phyloP scores from a whole-genome alignment of 164 flowering plant species.

The Magnolia kwangsiensis region DNA sequence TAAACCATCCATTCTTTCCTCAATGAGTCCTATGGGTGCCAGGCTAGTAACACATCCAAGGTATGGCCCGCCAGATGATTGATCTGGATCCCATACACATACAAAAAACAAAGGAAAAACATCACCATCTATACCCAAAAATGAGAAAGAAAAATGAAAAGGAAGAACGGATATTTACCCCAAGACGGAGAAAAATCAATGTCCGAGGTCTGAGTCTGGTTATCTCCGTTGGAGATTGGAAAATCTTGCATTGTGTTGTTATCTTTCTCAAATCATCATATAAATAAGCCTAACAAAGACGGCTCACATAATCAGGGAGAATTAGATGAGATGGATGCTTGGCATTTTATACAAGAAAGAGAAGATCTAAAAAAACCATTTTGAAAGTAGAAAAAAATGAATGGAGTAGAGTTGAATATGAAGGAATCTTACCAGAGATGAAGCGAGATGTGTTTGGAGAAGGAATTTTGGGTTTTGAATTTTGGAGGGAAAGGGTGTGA shows the following conservation, averaged over 20 bases:
- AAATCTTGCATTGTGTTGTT: neutral
- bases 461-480: neutral
- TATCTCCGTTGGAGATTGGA: conserved; percentile 1
- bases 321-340: neutral
- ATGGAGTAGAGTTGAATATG: neutral
- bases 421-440: neutral
- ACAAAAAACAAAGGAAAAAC: too few species aligned
- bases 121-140: too few species aligned
- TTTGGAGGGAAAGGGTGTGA: neutral
- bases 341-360: neutral
- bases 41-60: too few species aligned
- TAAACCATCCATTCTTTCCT: too few species aligned
- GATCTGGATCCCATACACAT: too few species aligned
- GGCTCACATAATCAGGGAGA: neutral
- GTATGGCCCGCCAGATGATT: too few species aligned
- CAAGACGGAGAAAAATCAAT: conserved; percentile 11
- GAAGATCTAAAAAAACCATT: too few species aligned
- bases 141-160: neutral
- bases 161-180: neutral
- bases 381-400: too few species aligned
- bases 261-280: neutral
- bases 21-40: too few species aligned
- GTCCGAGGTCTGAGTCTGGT: conserved; percentile 8
- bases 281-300: neutral
- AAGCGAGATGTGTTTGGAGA: neutral